Conservation (phyloP, 768 basidiomycete species). For the Mrakia frigida region DNA sequence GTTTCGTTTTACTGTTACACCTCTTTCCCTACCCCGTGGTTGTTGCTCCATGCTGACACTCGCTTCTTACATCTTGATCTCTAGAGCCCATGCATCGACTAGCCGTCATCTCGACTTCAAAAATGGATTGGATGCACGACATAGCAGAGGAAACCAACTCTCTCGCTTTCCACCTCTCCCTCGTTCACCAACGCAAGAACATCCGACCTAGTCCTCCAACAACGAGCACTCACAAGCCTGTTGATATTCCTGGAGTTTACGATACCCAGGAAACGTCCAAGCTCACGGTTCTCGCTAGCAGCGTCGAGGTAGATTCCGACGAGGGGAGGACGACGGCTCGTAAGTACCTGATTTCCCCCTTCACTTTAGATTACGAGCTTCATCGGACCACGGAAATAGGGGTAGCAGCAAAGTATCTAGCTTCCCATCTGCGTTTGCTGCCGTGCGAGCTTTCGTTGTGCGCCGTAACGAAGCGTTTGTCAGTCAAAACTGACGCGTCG, state of each 20-base stretch:
- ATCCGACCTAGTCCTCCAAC: slow-evolving; percentile 16
- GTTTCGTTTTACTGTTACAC: background rate
- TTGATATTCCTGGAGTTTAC: slow-evolving; percentile 54
- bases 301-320: slow-evolving; percentile 60
- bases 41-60: background rate
- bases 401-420: no score
- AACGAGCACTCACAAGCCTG: slow-evolving; percentile 33
- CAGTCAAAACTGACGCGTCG: background rate
- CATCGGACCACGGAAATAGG: no score
- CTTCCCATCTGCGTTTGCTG: no score
- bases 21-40: slow-evolving; percentile 18
- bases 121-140: slow-evolving; percentile 78
- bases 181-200: slow-evolving; percentile 29
- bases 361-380: no score
- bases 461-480: no score
- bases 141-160: slow-evolving; percentile 60
- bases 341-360: background rate
- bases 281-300: slow-evolving; percentile 73
- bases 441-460: no score
- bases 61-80: background rate
- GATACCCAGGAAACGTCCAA: slow-evolving; percentile 53
- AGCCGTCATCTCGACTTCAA: slow-evolving; percentile 85
- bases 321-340: slow-evolving; percentile 61
- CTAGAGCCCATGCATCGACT: slow-evolving; percentile 43
- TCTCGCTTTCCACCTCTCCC: slow-evolving; percentile 59